Evolutionary conservation across 2,329 filamentous ascomycete genomes (phyloP).

Genomic region (Ophiocordyceps camponoti-leonardi): DNA sequence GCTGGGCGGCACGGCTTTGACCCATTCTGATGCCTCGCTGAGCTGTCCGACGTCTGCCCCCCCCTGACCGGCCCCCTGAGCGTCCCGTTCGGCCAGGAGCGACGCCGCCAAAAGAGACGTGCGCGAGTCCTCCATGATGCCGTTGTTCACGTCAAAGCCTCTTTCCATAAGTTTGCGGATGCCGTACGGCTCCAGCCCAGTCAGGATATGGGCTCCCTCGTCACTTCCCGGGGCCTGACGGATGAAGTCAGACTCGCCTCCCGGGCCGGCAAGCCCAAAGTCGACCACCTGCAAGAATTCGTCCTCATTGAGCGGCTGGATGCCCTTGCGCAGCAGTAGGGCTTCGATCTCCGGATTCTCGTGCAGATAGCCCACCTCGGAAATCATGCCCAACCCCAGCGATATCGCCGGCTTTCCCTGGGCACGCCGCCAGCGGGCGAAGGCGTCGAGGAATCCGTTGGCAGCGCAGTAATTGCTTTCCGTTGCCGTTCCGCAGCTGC

Average conservation of each 20-base stretch:
- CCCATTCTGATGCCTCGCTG: neutral
- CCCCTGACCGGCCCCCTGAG: constrained; percentile 1
- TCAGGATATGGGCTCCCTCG: constrained; percentile 7
- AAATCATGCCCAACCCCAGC: constrained; percentile 15
- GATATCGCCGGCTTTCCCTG: constrained; percentile 11
- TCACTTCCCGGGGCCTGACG: neutral
- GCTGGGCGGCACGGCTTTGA: neutral
- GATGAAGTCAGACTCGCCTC: neutral
- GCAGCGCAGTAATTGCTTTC: constrained; percentile 16
- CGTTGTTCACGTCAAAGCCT: constrained; percentile 6
- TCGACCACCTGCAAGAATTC: constrained; percentile 14
- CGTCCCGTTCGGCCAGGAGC: constrained; percentile 1
- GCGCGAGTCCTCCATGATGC: constrained; percentile 6
- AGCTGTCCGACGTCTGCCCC: neutral
- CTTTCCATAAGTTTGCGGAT: constrained; percentile 5
- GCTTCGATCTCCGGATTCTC: constrained; percentile 18
- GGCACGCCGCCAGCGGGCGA: constrained; percentile 11
- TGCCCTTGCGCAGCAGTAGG: constrained; percentile 15
- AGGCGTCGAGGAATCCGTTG: constrained; percentile 14
- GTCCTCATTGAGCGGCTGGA: constrained; percentile 15
- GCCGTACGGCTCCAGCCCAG: constrained; percentile 8
- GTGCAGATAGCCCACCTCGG: constrained; percentile 17
- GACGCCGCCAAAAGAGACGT: constrained; percentile 4
- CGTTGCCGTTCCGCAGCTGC: constrained; percentile 12
- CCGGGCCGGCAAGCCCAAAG: neutral